These are phyloP conservation scores for Alternaria ethzedia DNA, from an alignment of 2,329 filamentous ascomycete species.

Conservation along the genomic window DNA sequence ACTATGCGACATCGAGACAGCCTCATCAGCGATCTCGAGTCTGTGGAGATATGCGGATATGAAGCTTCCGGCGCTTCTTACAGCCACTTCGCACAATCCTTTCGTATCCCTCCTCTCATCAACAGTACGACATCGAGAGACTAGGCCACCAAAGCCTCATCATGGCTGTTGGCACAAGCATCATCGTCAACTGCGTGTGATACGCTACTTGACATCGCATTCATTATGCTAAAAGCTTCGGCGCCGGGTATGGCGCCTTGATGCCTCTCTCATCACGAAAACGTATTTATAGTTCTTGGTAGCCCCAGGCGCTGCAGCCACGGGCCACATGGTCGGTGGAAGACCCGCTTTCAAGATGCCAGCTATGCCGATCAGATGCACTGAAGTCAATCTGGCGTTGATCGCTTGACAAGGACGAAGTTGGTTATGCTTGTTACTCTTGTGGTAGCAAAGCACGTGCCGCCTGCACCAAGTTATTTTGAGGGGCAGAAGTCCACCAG, in stretches of 20 bases:
- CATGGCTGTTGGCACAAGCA: background rate
- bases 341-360: background rate
- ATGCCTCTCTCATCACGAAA: background rate
- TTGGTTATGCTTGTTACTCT: background rate
- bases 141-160: background rate
- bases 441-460: background rate
- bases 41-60: background rate
- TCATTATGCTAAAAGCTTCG: background rate
- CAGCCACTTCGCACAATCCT: background rate
- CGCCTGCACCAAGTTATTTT: background rate
- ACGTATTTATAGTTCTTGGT: background rate
- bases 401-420: background rate
- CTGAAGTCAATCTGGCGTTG: background rate
- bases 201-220: background rate
- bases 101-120: background rate
- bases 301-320: background rate
- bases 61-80: background rate
- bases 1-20: background rate
- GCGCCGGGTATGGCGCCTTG: background rate
- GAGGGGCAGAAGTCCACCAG: background rate
- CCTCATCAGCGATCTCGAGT: background rate
- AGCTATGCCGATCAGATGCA: background rate
- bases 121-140: background rate
- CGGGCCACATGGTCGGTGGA: background rate
- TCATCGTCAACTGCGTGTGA: background rate